These are phyloP conservation scores for Scenedesmus sp. DNA, from an alignment of 163 green algal species.

Conservation along the genomic window DNA sequence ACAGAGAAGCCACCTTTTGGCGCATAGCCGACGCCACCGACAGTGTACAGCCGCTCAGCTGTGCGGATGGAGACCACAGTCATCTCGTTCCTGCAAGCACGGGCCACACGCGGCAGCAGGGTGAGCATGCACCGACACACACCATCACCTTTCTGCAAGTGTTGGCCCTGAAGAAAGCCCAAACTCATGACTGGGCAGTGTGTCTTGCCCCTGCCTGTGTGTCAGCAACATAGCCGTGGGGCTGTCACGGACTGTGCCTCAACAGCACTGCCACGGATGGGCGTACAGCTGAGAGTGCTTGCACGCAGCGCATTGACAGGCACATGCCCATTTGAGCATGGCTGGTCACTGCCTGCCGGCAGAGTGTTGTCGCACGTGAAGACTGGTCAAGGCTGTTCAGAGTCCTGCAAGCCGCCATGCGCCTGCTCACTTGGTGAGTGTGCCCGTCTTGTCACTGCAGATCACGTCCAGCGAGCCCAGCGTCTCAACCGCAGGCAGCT, in stretches of 20 bases:
- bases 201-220: background rate
- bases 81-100: constrained; percentile 64
- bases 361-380: too few species aligned
- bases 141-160: background rate
- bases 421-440: constrained; percentile 9
- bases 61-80: constrained; percentile 59
- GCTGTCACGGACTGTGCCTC: background rate
- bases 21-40: constrained; percentile 60
- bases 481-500: constrained; percentile 74
- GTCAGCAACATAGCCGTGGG: background rate
- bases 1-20: constrained; percentile 49
- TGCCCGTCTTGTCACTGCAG: constrained; percentile 73
- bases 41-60: constrained; percentile 27
- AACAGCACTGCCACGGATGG: background rate
- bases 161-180: too few species aligned
- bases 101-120: background rate
- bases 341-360: too few species aligned
- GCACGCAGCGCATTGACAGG: too few species aligned
- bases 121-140: too few species aligned
- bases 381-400: too few species aligned
- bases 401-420: background rate
- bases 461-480: constrained; percentile 74
- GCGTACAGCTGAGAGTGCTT: too few species aligned
- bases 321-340: too few species aligned
- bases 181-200: background rate